phyloP scores from a whole-genome alignment of 164 flowering plant genomes.

The Santalum album region DNA sequence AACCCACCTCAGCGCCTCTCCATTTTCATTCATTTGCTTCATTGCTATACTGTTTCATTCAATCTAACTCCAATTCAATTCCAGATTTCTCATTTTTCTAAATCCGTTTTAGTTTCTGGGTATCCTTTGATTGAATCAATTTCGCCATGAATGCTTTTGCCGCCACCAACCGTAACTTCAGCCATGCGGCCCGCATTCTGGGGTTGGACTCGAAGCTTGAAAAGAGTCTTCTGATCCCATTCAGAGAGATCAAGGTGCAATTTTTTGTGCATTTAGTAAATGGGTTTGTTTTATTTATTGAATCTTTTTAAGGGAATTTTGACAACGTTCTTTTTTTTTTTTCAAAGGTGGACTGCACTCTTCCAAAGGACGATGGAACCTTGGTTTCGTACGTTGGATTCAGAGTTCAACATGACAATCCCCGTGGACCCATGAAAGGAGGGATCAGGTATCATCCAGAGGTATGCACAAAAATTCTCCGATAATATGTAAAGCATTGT shows the following conservation, averaged over 20 bases:
- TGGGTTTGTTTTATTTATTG: background rate
- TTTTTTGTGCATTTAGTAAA: background rate
- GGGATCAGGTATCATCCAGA: slow-evolving; percentile 95
- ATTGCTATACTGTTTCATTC: too few species aligned
- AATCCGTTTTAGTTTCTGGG: too few species aligned
- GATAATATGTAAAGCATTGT: too few species aligned
- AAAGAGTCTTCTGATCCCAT: slow-evolving; percentile 66
- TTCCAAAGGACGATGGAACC: slow-evolving; percentile 85
- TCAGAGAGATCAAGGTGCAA: slow-evolving; percentile 63
- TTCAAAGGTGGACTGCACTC: slow-evolving; percentile 91
- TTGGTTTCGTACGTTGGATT: slow-evolving; percentile 78
- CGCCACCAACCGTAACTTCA: slow-evolving; percentile 66
- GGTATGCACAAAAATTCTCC: too few species aligned
- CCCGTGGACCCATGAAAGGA: slow-evolving; percentile 97
- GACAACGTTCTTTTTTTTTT: too few species aligned
- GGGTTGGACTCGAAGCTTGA: slow-evolving; percentile 73
- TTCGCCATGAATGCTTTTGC: slow-evolving; percentile 60
- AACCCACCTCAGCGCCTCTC: too few species aligned
- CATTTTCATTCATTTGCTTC: too few species aligned
- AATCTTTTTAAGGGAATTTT: background rate
- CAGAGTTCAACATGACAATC: slow-evolving; percentile 87
- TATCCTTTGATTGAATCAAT: background rate
- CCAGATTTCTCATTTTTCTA: too few species aligned
- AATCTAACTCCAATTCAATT: too few species aligned
- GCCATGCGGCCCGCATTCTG: slow-evolving; percentile 53